Evolutionary conservation across 495 filamentous ascomycete genomes (phyloP), one percentile per base, ranked within the genome.

Genomic region (Darksidea phi): DNA sequence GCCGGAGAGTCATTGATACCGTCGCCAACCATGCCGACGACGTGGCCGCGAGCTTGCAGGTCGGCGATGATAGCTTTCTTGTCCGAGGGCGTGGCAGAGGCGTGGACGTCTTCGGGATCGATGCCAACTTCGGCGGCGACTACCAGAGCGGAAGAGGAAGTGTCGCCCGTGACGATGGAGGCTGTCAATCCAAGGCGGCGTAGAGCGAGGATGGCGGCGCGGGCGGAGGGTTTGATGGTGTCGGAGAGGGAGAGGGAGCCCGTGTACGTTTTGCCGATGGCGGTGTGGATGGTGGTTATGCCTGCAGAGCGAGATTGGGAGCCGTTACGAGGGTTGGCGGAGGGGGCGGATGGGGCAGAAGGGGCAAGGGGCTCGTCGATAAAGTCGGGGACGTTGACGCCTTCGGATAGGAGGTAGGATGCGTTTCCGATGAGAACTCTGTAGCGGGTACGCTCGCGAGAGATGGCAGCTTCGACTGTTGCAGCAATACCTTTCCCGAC

Each of bases 1-100:
- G 94, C 94, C 0, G 94, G 94, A 0, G 93, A 97, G 78, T 99
- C 94, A 73, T 99, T 99, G 80, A 99, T 97, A 37, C 94, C 94
- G 71, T 99, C 94, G 52, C 94, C 94, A 21, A 97, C 94, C 94
- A 99, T 97, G 65, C 90, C 94, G 21, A 99, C 89, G 51, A 86
- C 78, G 45, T 87, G 81, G 59, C 91, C 90, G 25, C 56, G 57
- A 0, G 77, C 78, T 74, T 97, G 88, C 36, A 97, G 80, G 45
- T 84, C 72, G 17, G 83, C 81, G 72, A 99, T 83, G 68, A 97
- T 95, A 24, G 78, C 76, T 61, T 91, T 90, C 63, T 99, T 99
- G 64, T 94, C 85, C 42, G 88, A 86, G 1, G 94, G 94, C 6
- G 89, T 88, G 32, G 91, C 87, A 15, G 87, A 87, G 36, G 94